Evolutionary conservation across 495 filamentous ascomycete species (phyloP).

Genomic region (Penicillium pulvis): DNA sequence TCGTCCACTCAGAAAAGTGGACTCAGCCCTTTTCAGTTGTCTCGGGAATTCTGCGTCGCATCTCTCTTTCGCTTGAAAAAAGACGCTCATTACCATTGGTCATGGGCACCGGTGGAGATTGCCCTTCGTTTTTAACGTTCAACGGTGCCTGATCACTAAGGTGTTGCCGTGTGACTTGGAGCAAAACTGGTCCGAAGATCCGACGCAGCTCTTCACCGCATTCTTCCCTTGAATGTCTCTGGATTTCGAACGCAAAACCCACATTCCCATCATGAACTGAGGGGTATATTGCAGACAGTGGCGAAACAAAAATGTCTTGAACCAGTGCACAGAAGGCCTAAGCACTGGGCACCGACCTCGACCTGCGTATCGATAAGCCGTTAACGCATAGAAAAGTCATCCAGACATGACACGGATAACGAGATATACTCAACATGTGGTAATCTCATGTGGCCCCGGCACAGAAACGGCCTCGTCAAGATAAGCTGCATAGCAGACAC

Average conservation of each 20-base stretch:
- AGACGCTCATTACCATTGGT: not conserved
- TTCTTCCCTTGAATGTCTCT: too few relatives aligned
- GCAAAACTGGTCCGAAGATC: not conserved
- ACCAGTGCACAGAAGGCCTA: not conserved
- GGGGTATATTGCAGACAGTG: not conserved
- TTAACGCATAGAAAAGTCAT: not conserved
- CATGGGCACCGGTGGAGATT: not conserved
- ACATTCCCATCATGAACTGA: not conserved
- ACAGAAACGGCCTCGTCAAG: not conserved
- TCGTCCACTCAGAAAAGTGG: conserved; percentile 7
- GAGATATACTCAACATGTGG: not conserved
- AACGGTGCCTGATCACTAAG: not conserved
- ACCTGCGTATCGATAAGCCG: conserved; percentile 1
- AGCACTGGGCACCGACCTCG: not conserved
- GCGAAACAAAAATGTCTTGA: too few relatives aligned
- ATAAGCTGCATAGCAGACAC: conserved; percentile 6
- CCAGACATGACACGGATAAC: not conserved
- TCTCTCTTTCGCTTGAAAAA: not conserved
- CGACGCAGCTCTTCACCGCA: not conserved
- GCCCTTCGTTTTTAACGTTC: not conserved
- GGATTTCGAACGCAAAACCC: too few relatives aligned
- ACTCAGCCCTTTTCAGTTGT: not conserved
- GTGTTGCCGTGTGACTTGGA: not conserved
- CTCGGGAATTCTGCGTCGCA: not conserved
- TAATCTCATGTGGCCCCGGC: not conserved